A percentile compares a stretch with the other conserved stretches of the same genome.
phyloP scores from a whole-genome alignment of 2,329 filamentous ascomycete species.

The Aureobasidium vineae region DNA sequence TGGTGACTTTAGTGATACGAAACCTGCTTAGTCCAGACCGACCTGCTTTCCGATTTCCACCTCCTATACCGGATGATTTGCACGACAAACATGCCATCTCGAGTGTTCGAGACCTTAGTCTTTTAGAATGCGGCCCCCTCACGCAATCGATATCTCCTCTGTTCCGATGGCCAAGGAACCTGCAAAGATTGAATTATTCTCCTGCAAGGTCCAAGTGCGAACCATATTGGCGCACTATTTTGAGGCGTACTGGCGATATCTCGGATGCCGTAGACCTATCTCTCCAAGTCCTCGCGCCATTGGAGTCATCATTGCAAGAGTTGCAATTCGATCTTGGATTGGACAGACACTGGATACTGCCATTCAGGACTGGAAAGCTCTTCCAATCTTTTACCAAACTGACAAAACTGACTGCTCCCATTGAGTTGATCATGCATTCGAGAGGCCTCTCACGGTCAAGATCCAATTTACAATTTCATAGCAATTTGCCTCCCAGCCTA shows the following conservation, averaged over 20 bases:
- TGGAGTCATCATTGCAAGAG: not conserved
- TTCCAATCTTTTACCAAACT: not conserved
- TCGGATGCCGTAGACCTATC: not conserved
- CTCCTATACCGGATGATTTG: not conserved
- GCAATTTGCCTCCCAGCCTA: not conserved
- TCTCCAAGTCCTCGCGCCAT: not conserved
- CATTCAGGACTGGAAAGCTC: not conserved
- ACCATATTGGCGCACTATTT: conserved; percentile 9
- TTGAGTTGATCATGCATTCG: not conserved
- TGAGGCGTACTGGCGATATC: not conserved
- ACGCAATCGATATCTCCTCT: not conserved
- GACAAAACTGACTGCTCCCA: not conserved
- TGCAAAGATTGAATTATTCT: not conserved
- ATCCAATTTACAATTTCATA: not conserved
- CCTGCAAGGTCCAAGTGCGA: conserved; percentile 9
- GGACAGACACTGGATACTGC: not conserved
- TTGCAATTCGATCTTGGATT: not conserved
- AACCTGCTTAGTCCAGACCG: conserved; percentile 8
- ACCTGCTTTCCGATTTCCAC: not conserved
- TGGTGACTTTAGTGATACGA: not conserved
- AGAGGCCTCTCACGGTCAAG: not conserved
- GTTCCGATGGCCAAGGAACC: not conserved
- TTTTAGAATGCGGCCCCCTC: not conserved
- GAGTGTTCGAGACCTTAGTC: not conserved
- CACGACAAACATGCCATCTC: not conserved